Evolutionary conservation across 768 basidiomycete genomes (phyloP).

Genomic region (Mycena haematopus): DNA sequence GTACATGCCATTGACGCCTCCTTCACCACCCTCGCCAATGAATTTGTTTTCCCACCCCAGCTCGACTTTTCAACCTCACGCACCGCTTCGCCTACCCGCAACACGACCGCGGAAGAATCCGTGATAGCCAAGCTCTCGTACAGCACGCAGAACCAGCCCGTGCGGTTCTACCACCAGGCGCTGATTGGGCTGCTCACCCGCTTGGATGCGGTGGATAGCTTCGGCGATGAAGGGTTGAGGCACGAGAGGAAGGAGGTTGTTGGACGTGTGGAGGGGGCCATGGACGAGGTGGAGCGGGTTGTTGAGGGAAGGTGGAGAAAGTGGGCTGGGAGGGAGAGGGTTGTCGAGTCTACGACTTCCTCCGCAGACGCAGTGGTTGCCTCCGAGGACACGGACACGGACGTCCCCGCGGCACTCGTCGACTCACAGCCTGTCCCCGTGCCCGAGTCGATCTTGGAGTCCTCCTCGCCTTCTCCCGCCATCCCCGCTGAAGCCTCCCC

Average conservation of each 20-base stretch:
- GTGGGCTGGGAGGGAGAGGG: slow-evolving; percentile 33
- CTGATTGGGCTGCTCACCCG: slow-evolving; percentile 60
- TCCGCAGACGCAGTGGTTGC: too few relatives aligned
- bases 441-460: too few relatives aligned
- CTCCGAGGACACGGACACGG: neutral
- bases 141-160: slow-evolving; percentile 61
- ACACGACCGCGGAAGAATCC: slow-evolving; percentile 16
- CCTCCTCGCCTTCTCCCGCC: too few relatives aligned
- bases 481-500: too few relatives aligned
- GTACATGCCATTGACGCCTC: slow-evolving; percentile 48
- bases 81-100: slow-evolving; percentile 5
- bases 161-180: slow-evolving; percentile 68
- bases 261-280: slow-evolving; percentile 56
- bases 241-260: slow-evolving; percentile 62
- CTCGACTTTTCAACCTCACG: slow-evolving; percentile 50
- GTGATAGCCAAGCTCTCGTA: slow-evolving; percentile 54
- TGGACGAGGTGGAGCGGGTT: slow-evolving; percentile 57
- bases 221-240: slow-evolving; percentile 61
- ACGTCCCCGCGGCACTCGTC: neutral
- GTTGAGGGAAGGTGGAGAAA: slow-evolving; percentile 51
- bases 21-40: slow-evolving; percentile 27
- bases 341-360: neutral
- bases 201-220: slow-evolving; percentile 67
- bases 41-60: slow-evolving; percentile 47
- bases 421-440: neutral